Conservation (phyloP, 2,329 filamentous ascomycete genomes). For the Diaporthe nobilis region DNA sequence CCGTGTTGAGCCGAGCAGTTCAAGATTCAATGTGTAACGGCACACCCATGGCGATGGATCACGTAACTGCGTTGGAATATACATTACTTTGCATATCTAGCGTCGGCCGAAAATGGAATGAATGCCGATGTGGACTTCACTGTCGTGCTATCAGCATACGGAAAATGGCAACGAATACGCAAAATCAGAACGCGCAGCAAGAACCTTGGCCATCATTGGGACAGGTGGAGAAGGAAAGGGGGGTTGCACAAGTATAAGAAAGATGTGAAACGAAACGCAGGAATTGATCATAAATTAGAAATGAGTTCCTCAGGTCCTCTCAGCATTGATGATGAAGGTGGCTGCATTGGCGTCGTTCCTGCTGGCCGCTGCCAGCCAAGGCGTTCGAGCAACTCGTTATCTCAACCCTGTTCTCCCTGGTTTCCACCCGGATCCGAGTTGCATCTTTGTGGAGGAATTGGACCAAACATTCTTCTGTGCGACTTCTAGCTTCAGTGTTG, state of each 20-base stretch:
- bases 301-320: background rate
- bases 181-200: background rate
- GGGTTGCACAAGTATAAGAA: background rate
- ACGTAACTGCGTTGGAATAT: too few relatives aligned
- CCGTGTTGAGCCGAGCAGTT: too few relatives aligned
- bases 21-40: too few relatives aligned
- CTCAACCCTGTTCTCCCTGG: conserved; percentile 64
- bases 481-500: conserved; percentile 66
- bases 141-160: background rate
- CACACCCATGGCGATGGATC: too few relatives aligned
- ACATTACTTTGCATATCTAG: too few relatives aligned
- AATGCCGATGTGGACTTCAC: background rate
- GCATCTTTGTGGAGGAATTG: conserved; percentile 55
- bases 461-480: conserved; percentile 65
- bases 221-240: background rate
- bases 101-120: background rate
- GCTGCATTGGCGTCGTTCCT: background rate
- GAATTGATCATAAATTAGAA: too few relatives aligned
- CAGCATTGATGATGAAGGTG: background rate
- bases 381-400: conserved; percentile 31
- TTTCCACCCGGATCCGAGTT: conserved; percentile 64
- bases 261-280: background rate
- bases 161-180: background rate
- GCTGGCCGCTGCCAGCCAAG: background rate
- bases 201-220: background rate